phyloP scores from a whole-genome alignment of 148 eudicot species.

The Gaultheria prostrata region DNA sequence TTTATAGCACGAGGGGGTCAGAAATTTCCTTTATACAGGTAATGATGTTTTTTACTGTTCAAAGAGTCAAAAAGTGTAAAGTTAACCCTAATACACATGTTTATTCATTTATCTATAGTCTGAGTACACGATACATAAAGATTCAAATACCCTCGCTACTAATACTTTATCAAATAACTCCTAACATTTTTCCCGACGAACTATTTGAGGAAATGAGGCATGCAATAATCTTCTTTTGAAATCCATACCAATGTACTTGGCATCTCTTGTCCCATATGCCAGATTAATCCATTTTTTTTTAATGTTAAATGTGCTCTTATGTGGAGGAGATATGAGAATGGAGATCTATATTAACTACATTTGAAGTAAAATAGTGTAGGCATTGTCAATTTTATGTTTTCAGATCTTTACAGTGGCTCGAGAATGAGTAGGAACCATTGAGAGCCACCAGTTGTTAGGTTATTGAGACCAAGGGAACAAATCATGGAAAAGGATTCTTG shows the following conservation, averaged over 20 bases:
- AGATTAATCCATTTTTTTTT: too few species aligned
- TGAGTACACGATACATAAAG: too few species aligned
- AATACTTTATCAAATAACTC: too few species aligned
- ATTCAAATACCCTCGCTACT: too few species aligned
- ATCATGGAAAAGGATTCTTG: not conserved
- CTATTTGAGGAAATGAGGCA: not conserved
- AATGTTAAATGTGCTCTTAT: not conserved
- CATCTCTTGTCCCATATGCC: not conserved
- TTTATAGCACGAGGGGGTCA: slow-evolving; percentile 35
- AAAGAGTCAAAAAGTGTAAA: too few species aligned
- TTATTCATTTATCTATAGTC: too few species aligned
- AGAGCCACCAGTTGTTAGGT: not conserved
- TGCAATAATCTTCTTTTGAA: not conserved
- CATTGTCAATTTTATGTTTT: not conserved
- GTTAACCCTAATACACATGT: too few species aligned
- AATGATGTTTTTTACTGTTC: not conserved
- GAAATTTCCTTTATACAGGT: slow-evolving; percentile 87
- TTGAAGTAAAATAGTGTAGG: not conserved
- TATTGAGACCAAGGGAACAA: not conserved
- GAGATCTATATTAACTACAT: not conserved
- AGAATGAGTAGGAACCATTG: not conserved
- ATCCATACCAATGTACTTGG: not conserved
- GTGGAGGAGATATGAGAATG: not conserved
- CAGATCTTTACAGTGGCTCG: not conserved
- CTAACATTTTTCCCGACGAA: not conserved